Evolutionary conservation across 1,284 basidiomycete species (phyloP).

Genomic region (Meripilus lineatus): DNA sequence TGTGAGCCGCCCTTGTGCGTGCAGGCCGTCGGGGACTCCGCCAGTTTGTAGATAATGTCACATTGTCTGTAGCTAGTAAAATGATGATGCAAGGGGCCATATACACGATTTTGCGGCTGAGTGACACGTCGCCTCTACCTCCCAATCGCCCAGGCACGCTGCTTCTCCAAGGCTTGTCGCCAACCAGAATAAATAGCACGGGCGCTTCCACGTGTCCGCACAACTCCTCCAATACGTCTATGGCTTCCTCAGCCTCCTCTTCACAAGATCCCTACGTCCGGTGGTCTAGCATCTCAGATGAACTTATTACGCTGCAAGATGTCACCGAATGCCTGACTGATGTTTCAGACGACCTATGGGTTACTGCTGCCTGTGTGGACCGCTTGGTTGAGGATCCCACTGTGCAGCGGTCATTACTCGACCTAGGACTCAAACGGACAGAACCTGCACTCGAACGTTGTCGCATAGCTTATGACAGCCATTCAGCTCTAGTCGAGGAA

Average conservation of each 20-base stretch:
- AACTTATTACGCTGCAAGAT: slow-evolving; percentile 45
- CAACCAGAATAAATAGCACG: too few species aligned
- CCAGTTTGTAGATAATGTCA: too few species aligned
- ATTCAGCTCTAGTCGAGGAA: slow-evolving; percentile 16
- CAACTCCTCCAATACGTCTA: slow-evolving; percentile 13
- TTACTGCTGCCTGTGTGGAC: slow-evolving; percentile 65
- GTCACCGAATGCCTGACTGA: slow-evolving; percentile 46
- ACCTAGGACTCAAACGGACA: slow-evolving; percentile 59
- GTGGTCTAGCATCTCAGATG: slow-evolving; percentile 55
- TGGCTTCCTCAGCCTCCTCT: slow-evolving; percentile 24
- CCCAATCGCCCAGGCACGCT: too few species aligned
- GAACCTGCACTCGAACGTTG: slow-evolving; percentile 42
- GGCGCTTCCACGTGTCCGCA: too few species aligned
- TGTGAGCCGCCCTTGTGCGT: too few species aligned
- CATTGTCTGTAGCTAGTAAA: too few species aligned
- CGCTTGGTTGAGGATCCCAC: slow-evolving; percentile 54
- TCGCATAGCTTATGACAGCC: slow-evolving; percentile 28
- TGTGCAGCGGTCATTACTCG: slow-evolving; percentile 53
- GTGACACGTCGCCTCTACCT: too few species aligned
- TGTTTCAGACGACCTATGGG: slow-evolving; percentile 68
- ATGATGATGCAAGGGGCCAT: too few species aligned
- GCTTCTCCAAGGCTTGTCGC: too few species aligned
- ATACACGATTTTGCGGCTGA: too few species aligned
- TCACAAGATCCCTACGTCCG: slow-evolving; percentile 35
- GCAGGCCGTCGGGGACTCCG: too few species aligned